Evolutionary conservation across 345 rosid genomes (phyloP), one percentile per base, ranked within the genome.

Genomic region (Mercurialis annua): DNA sequence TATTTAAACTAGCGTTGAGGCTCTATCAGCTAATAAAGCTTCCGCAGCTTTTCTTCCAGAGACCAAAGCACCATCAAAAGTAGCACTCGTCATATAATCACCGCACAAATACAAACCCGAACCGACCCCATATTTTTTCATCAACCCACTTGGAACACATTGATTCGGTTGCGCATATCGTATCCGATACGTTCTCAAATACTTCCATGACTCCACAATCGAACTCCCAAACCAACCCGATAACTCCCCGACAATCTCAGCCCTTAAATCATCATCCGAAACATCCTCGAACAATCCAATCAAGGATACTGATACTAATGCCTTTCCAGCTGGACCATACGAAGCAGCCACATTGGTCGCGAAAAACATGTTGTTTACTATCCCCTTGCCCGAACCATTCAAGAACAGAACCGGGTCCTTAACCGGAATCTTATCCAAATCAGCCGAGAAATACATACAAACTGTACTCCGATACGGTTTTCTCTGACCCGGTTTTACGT

Each of bases 11-110:
- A 16, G 20, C 14, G 23, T 24, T 0, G 44, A 33, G 44, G 17
- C 54, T 43, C 60, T 48, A 24, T 87, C 97, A 61, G 51, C 72
- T 9, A 93, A 44, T 62, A 93, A 76, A 62, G 84, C 89, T 62
- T 93, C 98, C 2, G 72, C 96, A 0, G 98, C 98, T 80, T 62
- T 71, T 70, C 94, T 78, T 23, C 97, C 98, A 0, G 97, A 93
- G 65, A 87, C 92, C 76, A 93, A 53, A 69, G 98, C 97, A 0
- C 96, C 98, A 18, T 90, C 98, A 42, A 93, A 93, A 4, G 98
- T 88, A 40, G 97, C 92, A 33, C 88, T 83, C 20, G 90, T 87
- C 81, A 87, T 55, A 50, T 87, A 78, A 78, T 93, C 97, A 30
- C 98, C 97, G 40, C 94, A 82, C 65, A 80, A 53, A 38, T 84